These are phyloP conservation scores for Apiospora phragmitis DNA, from an alignment of 2,329 filamentous ascomycete genomes.

Conservation along the genomic window DNA sequence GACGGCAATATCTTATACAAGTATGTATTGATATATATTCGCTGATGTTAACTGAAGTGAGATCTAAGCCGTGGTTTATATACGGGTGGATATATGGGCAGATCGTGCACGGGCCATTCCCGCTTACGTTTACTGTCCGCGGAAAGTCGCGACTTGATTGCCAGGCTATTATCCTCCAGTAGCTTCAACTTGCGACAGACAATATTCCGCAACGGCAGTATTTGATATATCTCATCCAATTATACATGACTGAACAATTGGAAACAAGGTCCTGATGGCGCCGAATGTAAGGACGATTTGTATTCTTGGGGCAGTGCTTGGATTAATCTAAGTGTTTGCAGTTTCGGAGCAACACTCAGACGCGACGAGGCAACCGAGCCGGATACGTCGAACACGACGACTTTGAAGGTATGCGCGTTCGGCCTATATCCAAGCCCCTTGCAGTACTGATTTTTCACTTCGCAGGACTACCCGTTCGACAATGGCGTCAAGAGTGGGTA, in stretches of 20 bases:
- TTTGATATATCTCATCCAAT: neutral
- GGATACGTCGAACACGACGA: slow-evolving; percentile 62
- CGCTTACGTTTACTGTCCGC: neutral
- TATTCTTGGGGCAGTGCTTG: neutral
- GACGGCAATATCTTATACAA: neutral
- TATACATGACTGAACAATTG: slow-evolving; percentile 1
- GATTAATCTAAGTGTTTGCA: slow-evolving; percentile 11
- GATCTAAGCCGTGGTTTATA: no score
- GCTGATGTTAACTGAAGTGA: neutral
- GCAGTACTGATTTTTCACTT: neutral
- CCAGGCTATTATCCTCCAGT: neutral
- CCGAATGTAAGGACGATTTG: neutral
- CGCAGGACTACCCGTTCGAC: slow-evolving; percentile 79
- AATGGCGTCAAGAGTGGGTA: slow-evolving; percentile 78
- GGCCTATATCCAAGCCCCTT: slow-evolving; percentile 1
- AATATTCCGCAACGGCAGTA: neutral
- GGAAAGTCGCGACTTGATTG: slow-evolving; percentile 9
- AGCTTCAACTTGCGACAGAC: neutral
- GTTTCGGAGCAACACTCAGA: slow-evolving; percentile 41
- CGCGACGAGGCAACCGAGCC: slow-evolving; percentile 56
- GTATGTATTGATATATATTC: no score
- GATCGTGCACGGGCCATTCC: neutral
- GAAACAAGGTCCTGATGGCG: neutral
- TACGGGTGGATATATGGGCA: neutral
- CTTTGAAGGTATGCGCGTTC: slow-evolving; percentile 50